Evolutionary conservation across 352 stramenopile species (phyloP), one percentile per base, ranked within the genome.

Genomic region (Pythium pyrilobum): DNA sequence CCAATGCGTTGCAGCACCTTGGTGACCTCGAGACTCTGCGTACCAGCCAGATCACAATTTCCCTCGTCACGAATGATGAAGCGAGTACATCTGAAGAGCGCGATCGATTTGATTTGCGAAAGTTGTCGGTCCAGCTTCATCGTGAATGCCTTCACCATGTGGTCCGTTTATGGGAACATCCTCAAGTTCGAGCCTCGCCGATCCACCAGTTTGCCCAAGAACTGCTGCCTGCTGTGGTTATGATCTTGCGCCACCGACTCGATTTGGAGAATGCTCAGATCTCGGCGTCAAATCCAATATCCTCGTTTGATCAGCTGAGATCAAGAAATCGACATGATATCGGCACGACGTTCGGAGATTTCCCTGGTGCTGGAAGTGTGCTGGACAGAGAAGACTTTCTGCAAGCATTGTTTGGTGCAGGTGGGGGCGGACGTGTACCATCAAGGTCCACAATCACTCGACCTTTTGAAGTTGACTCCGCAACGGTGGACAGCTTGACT

Each of bases 401-500:
- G 3, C 57, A 65, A 31, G 65, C 80, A n/a, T 43, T 90, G 3
- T 86, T 89, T 67, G 70, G 68, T 25, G 62, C 56, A 3, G 48
- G 52, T 16, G 62, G 60, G 37, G 43, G 16, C 42, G 55, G 36
- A 32, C 48, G 58, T 27, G 42, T n/a, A 28, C 43, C n/a, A 33
- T 23, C 46, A 25, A 18, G 46, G 20, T 13, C 29, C 21, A 52
- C 40, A 24, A 57, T 23, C 49, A 50, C 21, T 15, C 39, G 54
- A 46, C 65, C 76, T 3, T 98, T 98, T 73, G 81, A 90, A 43
- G 75, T 94, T 12, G 95, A 96, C 50, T 77, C 96, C 23, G 77
- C 81, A 15, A 86, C 96, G 40, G 87, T 98, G 12, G 81, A 93
- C n/a, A 91, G 75, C 31, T 72, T 99, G 15, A 79, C 85, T 18